Percentiles rank a stretch among this genome's conserved stretches.
These are phyloP conservation scores for Byssoonygena ceratinophila DNA, from an alignment of 2,329 filamentous ascomycete genomes.

Conservation along the genomic window DNA sequence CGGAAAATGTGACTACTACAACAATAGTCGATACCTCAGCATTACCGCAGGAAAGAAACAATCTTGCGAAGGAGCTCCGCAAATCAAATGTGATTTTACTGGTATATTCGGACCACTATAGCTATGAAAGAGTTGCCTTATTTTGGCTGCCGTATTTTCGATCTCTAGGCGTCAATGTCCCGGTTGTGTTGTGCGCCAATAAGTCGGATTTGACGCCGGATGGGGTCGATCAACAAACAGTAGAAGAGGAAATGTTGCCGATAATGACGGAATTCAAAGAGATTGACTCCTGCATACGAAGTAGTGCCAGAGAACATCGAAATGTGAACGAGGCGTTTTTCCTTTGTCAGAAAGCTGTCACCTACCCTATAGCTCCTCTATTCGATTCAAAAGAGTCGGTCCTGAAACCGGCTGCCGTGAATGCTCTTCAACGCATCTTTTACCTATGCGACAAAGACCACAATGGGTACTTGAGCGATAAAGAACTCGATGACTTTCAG, in stretches of 20 bases:
- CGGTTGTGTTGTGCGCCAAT: conserved; percentile 92
- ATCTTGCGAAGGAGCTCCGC: conserved; percentile 82
- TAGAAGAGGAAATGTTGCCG: conserved; percentile 95
- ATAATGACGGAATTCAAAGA: conserved; percentile 98
- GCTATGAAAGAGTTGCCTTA: conserved; percentile 89
- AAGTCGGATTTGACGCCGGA: conserved; percentile 80
- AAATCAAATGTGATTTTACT: conserved; percentile 95
- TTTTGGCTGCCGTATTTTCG: conserved; percentile 99
- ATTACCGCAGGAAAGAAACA: conserved; percentile 81
- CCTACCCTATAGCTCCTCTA: conserved; percentile 87
- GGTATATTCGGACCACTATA: conserved; percentile 97
- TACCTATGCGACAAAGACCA: conserved; percentile 95
- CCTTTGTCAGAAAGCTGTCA: conserved; percentile 95
- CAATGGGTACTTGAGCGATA: conserved; percentile 80
- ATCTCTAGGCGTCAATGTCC: conserved; percentile 94
- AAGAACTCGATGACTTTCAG: conserved; percentile 86
- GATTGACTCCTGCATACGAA: conserved; percentile 94
- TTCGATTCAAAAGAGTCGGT: conserved; percentile 90
- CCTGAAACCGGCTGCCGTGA: conserved; percentile 79
- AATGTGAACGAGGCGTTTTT: conserved; percentile 97
- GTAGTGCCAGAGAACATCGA: conserved; percentile 79
- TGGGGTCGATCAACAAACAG: conserved; percentile 67
- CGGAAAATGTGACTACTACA: conserved; percentile 92
- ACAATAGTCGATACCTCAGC: conserved; percentile 90
- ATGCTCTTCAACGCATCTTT: conserved; percentile 80